Base-by-base conservation (phyloP, 805 yeast genomes). In the Saccharomyces cerevisiae region DNA sequence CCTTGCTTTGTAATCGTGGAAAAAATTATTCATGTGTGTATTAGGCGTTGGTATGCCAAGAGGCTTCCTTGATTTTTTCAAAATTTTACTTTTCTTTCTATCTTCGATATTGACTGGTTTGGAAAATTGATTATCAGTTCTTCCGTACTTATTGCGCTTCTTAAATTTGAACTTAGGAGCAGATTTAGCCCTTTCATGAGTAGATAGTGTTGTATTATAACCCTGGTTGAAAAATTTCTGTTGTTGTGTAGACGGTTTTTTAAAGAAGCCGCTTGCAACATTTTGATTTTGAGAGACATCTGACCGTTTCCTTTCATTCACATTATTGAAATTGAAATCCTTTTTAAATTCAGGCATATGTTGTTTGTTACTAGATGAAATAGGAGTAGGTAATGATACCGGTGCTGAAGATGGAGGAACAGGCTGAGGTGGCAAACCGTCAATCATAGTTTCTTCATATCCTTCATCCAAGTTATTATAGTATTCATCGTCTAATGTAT, bases 401-500 rank as follows among this genome's bases (percentile, higher is more conserved):
- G 70, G 69, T 22, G 70, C 68, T 13, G 69, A 66, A 10, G 69
- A 65, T 4, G 66, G 64, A 47, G 67, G 67, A 27, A 63, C 59
- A n/a, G 65, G 68, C 36, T 61, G 59, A 13, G 57, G 59, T 27
- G 57, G 56, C 24, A 52, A 14, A 2, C 52, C 32, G 17, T 55
- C 55, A 9, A 50, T 51, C 47, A 41, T 17, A 17, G 41, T 49
- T 31, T 50, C 52, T 27, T 67, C 79, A 47, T 59, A 57, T 14
- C 53, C 59, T 30, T 56, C 59, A 30, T 77, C 80, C 31, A 74
- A 71, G 29, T 69, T 58, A 46, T 73, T 76, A 52, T 76, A 72
- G 51, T 70, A 66, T 58, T 87, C 95, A 61, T 89, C 96, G 70
- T 91, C 97, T 56, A 88, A 80, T 9, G 97, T 89, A 71, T 91